phyloP scores from a whole-genome alignment of 2,329 filamentous ascomycete species.

The Diplodia intermedia region DNA sequence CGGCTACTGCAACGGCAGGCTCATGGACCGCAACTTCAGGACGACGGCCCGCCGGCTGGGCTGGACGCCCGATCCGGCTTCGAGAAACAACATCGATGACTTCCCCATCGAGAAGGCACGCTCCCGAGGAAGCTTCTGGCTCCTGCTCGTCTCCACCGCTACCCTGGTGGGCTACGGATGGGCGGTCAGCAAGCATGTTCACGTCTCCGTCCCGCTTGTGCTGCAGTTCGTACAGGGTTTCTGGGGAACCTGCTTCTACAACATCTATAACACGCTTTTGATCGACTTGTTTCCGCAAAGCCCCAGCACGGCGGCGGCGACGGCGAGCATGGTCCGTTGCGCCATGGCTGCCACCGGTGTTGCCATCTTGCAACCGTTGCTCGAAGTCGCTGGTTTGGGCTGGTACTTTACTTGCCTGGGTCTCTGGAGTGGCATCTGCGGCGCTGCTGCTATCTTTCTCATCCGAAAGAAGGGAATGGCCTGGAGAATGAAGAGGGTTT shows the following conservation, averaged over 20 bases:
- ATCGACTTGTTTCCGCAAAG: slow-evolving; percentile 41
- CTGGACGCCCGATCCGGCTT: neutral
- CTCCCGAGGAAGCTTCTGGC: slow-evolving; percentile 39
- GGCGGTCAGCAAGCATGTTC: slow-evolving; percentile 36
- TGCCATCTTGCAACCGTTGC: slow-evolving; percentile 21
- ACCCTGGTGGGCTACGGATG: slow-evolving; percentile 45
- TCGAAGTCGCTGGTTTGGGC: neutral
- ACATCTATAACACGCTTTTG: slow-evolving; percentile 47
- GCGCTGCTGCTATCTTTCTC: neutral
- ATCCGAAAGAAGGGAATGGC: neutral
- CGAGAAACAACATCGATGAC: neutral
- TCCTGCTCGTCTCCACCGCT: slow-evolving; percentile 39
- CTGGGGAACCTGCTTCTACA: slow-evolving; percentile 46
- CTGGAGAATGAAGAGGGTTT: neutral
- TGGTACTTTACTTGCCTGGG: neutral
- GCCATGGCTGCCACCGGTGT: slow-evolving; percentile 19
- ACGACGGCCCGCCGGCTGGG: neutral
- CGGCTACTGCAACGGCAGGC: slow-evolving; percentile 43
- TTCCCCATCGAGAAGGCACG: slow-evolving; percentile 43
- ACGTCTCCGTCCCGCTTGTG: slow-evolving; percentile 42
- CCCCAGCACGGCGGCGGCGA: slow-evolving; percentile 13
- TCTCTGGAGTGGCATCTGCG: neutral
- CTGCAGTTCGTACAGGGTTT: slow-evolving; percentile 50
- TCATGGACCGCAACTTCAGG: neutral
- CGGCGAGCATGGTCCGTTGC: slow-evolving; percentile 22